These are phyloP conservation scores for Pulveroboletus sp. DNA, from an alignment of 768 basidiomycete species.

Conservation along the genomic window DNA sequence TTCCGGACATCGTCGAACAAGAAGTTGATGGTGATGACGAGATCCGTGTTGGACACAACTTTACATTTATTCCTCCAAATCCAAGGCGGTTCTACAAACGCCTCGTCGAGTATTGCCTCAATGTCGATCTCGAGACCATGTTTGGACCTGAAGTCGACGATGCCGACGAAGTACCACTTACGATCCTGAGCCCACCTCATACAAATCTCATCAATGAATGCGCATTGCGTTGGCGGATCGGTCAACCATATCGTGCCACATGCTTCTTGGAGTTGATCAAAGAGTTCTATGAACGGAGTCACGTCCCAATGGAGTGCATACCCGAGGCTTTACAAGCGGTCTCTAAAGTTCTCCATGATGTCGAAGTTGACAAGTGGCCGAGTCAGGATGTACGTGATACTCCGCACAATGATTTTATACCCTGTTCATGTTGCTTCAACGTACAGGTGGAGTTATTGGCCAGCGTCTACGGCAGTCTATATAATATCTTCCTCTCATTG, in stretches of 20 bases:
- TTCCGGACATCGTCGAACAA: slow-evolving; percentile 35
- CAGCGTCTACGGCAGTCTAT: slow-evolving; percentile 66
- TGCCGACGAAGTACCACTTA: slow-evolving; percentile 92
- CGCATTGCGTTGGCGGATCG: slow-evolving; percentile 86
- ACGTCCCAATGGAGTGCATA: slow-evolving; percentile 93
- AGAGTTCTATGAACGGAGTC: slow-evolving; percentile 82
- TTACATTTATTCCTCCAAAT: slow-evolving; percentile 89
- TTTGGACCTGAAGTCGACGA: slow-evolving; percentile 87
- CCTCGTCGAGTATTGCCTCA: slow-evolving; percentile 78
- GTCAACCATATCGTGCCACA: slow-evolving; percentile 69
- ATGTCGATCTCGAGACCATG: slow-evolving; percentile 86
- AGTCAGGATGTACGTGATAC: slow-evolving; percentile 67
- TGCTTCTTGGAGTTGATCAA: slow-evolving; percentile 86
- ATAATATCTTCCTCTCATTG: slow-evolving; percentile 82
- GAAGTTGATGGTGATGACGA: slow-evolving; percentile 63
- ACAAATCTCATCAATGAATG: slow-evolving; percentile 85
- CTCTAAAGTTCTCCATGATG: slow-evolving; percentile 66
- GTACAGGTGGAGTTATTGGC: slow-evolving; percentile 65
- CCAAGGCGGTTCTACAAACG: slow-evolving; percentile 84
- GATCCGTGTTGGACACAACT: slow-evolving; percentile 68
- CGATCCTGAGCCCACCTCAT: slow-evolving; percentile 79
- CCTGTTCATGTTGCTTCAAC: slow-evolving; percentile 6
- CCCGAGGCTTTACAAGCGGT: slow-evolving; percentile 83
- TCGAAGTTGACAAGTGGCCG: slow-evolving; percentile 74
- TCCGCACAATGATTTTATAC: not conserved